Evolutionary conservation across 768 basidiomycete genomes (phyloP), one percentile per base, ranked within the genome.

Genomic region (Lactifluus rugatus): DNA sequence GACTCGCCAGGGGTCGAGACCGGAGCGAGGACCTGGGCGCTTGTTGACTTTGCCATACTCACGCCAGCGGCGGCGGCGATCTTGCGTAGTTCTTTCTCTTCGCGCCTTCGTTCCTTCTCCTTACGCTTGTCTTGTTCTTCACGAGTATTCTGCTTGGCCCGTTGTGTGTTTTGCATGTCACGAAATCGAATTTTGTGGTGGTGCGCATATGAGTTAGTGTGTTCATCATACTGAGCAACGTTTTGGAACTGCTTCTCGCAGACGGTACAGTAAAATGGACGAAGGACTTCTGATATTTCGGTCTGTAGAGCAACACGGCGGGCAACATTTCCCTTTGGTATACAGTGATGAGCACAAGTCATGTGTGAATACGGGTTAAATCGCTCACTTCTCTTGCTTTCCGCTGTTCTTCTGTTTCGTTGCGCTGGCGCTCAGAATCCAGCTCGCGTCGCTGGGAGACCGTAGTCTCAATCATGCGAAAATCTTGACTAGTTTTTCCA

Each of bases 161-260:
- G 82, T 50, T 80, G 80, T 50, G 82, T 82, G 28, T 82, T 81
- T 72, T 89, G 86, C 87, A 91, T 87, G 64, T 91, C 89, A 64
- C 75, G 84, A 68, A 84, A 79, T 49, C 90, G 84, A 36, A 84
- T 84, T 71, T 87, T 90, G 73, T 90, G 89, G 65, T 89, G 87
- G 66, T 91, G 89, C 0, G 88, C 87, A 63, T 90, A 91, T 7
- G 90, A 90, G 66, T 91, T 92, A 54, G 87, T 88, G 70, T 93
- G 90, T 66, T 92, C 90, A 62, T 92, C 90, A 65, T 88, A 93
- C 66, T 90, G 89, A 0, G 87, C 83, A 19, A 92, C 87, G 49
- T 79, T 92, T 69, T 84, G 79, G 73, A 91, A 92, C 68, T 93
- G 90, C 68, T 91, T 91, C 61, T 90, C 88, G 73, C 90, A 93